Conservation (phyloP, 129 eudicot species). For the Glebionis coronaria region DNA sequence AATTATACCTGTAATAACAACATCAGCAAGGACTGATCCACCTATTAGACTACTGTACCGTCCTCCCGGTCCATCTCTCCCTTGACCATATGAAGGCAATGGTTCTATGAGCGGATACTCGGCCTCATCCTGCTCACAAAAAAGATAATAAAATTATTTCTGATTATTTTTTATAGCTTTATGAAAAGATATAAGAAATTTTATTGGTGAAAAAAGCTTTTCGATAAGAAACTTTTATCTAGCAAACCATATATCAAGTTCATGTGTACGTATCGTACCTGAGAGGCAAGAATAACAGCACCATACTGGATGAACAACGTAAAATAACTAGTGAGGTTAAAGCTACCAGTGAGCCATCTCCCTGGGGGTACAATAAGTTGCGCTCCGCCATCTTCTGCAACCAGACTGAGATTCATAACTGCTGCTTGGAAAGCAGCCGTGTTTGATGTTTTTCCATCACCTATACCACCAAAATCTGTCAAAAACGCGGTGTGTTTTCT, state of each 20-base stretch:
- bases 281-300: constrained; percentile 64
- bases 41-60: constrained; percentile 56
- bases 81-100: constrained; percentile 73
- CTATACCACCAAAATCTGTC: constrained; percentile 73
- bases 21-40: constrained; percentile 75
- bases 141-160: not conserved
- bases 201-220: no score
- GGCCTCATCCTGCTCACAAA: constrained; percentile 47
- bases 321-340: constrained; percentile 68
- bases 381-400: constrained; percentile 62
- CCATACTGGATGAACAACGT: constrained; percentile 57
- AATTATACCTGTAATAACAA: constrained; percentile 59
- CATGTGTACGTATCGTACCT: constrained; percentile 27
- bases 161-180: not conserved
- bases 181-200: no score
- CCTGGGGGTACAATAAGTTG: constrained; percentile 75
- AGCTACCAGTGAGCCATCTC: constrained; percentile 75
- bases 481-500: constrained; percentile 54
- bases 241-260: no score
- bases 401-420: constrained; percentile 44
- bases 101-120: constrained; percentile 62
- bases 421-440: constrained; percentile 60
- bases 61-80: constrained; percentile 68
- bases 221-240: no score
- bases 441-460: constrained; percentile 68